Evolutionary conservation across 2,329 filamentous ascomycete species (phyloP).

Genomic region (Lasiodiplodia sp.): DNA sequence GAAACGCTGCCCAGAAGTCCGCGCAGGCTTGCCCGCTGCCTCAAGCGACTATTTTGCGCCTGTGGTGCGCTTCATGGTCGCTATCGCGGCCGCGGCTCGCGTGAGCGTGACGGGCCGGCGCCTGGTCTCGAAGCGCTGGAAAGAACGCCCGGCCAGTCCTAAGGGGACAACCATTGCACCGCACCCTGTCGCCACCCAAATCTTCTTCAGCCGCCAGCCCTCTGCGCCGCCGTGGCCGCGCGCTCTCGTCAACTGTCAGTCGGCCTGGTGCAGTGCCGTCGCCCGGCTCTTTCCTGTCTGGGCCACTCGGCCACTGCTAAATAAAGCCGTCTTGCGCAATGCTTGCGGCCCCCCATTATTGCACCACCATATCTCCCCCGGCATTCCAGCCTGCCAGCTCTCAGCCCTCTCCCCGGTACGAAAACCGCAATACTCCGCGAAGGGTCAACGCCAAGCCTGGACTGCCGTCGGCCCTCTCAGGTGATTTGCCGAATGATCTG

Average conservation of each 20-base stretch:
- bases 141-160: slow-evolving; percentile 12
- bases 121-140: background rate
- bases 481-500: slow-evolving; percentile 18
- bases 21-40: background rate
- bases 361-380: background rate
- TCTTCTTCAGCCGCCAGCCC: slow-evolving; percentile 15
- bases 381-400: slow-evolving; percentile 20
- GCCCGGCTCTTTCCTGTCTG: no score
- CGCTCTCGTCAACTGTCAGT: background rate
- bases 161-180: slow-evolving; percentile 26
- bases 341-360: background rate
- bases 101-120: slow-evolving; percentile 4
- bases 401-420: background rate
- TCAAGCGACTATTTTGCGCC: background rate
- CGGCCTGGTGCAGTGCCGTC: background rate
- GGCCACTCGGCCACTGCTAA: background rate
- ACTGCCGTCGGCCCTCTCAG: background rate
- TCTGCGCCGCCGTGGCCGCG: background rate
- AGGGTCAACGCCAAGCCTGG: background rate
- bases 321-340: background rate
- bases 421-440: background rate
- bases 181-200: slow-evolving; percentile 23
- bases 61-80: background rate
- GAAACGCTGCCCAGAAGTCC: background rate
- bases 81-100: background rate